These are phyloP conservation scores for Akanthomyces muscarius DNA, from an alignment of 2,329 filamentous ascomycete genomes.

Conservation along the genomic window DNA sequence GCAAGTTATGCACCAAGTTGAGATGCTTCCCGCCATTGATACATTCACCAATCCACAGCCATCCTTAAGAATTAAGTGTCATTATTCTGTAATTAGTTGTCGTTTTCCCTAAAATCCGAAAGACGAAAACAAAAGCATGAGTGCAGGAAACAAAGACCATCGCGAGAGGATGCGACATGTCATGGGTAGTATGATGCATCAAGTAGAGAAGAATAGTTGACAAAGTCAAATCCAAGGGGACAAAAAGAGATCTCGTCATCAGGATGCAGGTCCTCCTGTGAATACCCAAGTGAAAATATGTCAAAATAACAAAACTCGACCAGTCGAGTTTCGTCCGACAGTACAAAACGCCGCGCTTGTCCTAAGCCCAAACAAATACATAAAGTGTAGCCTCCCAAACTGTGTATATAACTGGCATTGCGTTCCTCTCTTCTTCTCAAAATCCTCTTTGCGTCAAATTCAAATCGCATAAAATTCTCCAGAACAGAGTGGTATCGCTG, in stretches of 20 bases:
- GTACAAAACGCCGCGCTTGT: slow-evolving; percentile 10
- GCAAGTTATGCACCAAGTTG: neutral
- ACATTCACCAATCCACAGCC: too few relatives aligned
- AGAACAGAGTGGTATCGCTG: slow-evolving; percentile 23
- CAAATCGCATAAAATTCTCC: neutral
- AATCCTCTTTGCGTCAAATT: neutral
- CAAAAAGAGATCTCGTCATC: neutral
- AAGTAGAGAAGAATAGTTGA: neutral
- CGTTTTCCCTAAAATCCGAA: neutral
- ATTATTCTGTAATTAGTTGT: neutral
- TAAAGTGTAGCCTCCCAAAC: slow-evolving; percentile 2
- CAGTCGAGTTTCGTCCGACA: slow-evolving; percentile 6
- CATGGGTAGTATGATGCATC: neutral
- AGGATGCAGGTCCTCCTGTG: too few relatives aligned
- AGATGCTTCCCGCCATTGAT: neutral
- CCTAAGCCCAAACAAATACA: slow-evolving; percentile 3
- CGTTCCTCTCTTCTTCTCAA: neutral
- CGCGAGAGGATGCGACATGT: neutral
- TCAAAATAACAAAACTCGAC: neutral
- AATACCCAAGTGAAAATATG: neutral
- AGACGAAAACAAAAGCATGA: neutral
- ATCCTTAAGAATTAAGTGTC: neutral
- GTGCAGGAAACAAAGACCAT: neutral
- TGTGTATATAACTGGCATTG: neutral
- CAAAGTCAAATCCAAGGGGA: neutral